Evolutionary conservation across 1,139 yeast genomes (phyloP), one percentile per base, ranked within the genome.

Genomic region (Sugiyamaella paludigena): DNA sequence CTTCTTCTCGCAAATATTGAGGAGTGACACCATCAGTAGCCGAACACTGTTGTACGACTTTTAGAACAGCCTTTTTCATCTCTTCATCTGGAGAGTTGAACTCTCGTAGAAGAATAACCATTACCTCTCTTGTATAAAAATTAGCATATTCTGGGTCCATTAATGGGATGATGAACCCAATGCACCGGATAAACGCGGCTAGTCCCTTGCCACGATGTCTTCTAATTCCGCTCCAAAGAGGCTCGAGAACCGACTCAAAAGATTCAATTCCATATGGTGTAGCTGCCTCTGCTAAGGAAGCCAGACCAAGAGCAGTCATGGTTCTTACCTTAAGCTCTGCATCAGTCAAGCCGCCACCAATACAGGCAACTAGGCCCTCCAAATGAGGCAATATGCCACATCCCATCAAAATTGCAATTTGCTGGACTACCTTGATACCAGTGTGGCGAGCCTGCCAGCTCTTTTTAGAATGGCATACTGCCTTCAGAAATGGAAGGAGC

Each of bases 181-280:
- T 73, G 49, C 95, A 87, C 59, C 79, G 81, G 55, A 92, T 66
- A 62, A 85, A 88, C 1, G 88, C 80, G 0, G 96, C 85, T 46
- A 91, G 72, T 0, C 83, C 77, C 58, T 81, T 79, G 2, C 98
- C 98, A 53, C 96, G 74, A 56, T 87, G 95, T 39, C 76, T 76
- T 46, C 81, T 76, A 29, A 88, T 77, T 1, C 96, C 97, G 15
- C 73, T 70, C 96, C 96, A 89, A 7, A 88, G 67, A 0, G 91
- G 87, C 54, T 86, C 92, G 36, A 92, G 64, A 0, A 80, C 74
- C 1, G 73, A 66, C 56, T 86, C 94, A 65, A 92, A 91, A 0
- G 94, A 80, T 59, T 88, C 97, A 49, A 87, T 84, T 43, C 98
- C 98, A 67, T 85, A 88, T 0, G 98, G 98, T 19, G 80, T 75